Evolutionary conservation across 2,329 filamentous ascomycete species (phyloP).

Genomic region (Magnaporthiopsis rhizophila): DNA sequence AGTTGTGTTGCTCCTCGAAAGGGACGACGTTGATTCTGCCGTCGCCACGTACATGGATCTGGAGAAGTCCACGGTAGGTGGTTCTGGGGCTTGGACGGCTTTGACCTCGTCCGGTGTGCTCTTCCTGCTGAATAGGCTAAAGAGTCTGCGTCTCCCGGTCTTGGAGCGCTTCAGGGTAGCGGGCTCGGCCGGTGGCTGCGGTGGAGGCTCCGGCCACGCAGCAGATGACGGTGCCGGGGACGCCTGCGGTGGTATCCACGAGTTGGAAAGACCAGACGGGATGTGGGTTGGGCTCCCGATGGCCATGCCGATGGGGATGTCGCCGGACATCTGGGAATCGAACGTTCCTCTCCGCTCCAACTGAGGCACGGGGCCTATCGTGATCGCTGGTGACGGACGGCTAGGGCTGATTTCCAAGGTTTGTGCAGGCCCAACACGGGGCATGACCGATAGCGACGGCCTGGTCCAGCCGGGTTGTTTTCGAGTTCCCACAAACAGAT

Average conservation of each 20-base stretch:
- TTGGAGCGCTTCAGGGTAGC: conserved; percentile 33
- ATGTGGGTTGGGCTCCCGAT: conserved; percentile 58
- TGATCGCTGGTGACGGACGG: background rate
- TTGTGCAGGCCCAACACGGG: background rate
- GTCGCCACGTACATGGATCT: background rate
- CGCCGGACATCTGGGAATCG: conserved; percentile 33
- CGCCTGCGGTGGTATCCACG: conserved; percentile 9
- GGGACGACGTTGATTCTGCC: background rate
- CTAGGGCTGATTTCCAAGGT: background rate
- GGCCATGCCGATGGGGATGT: conserved; percentile 61
- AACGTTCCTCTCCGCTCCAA: conserved; percentile 32
- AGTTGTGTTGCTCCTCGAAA: conserved; percentile 28
- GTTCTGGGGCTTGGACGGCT: background rate
- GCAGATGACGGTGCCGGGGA: background rate
- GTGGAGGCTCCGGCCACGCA: background rate
- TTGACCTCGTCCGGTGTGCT: conserved; percentile 17
- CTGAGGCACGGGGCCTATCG: background rate
- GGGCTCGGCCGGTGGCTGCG: conserved; percentile 10
- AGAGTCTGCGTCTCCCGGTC: conserved; percentile 51
- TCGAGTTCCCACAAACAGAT: conserved; percentile 23
- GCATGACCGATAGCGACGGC: background rate
- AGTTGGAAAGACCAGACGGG: conserved; percentile 17
- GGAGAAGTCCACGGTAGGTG: background rate
- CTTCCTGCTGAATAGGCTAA: conserved; percentile 41
- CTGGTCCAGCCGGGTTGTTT: background rate